Evolutionary conservation across 2,329 filamentous ascomycete species (phyloP), one percentile per base, ranked within the genome.

Genomic region (Aspergillus tubingensis): DNA sequence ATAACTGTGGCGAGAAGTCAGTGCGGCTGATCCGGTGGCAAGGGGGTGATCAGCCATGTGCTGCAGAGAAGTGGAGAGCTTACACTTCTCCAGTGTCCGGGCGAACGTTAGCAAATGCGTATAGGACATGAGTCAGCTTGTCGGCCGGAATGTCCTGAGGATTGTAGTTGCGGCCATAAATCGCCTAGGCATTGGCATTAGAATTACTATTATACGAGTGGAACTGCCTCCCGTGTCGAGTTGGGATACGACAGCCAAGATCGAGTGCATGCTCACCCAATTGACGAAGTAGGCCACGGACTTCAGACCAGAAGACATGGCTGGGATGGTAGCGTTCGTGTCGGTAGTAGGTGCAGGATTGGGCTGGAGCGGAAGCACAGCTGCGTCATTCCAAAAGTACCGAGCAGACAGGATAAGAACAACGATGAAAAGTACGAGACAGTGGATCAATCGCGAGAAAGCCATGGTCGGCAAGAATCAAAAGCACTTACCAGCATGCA

Each of bases 101-200:
- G 1, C 87, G 85, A 60, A 96, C 86, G 74, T 96, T 95, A 70
- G 91, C 92, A 77, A 97, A 97, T 8, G 92, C 84, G 68, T 96
- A 96, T 15, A 96, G 85, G 7, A 96, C 78, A 72, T 97, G 93
- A 0, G 92, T 96, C 36, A 96, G 84, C 62, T 91, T 90, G 57
- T 92, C 85, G 2, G 85, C 88, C 0, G 91, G 91, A 2, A 96
- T 83, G 71, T 95, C 87, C 71, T 95, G 90, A 0, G 92, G 92
- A 13, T 87, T 84, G 73, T 95, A 90, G 70, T 93, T 90, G 60
- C 92, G 87, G 44, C 82, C 91, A 76, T 96, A 96, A 68, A 96
- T 94, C 66, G 90, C 91, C 91, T 81, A 41, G 23, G 23, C 39
- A 49, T 61, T 30, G 52, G 52, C 41, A 21, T 54, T n/a, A 17